Conservation (phyloP, 2,329 filamentous ascomycete species). For the Ophiostoma tasmaniense region DNA sequence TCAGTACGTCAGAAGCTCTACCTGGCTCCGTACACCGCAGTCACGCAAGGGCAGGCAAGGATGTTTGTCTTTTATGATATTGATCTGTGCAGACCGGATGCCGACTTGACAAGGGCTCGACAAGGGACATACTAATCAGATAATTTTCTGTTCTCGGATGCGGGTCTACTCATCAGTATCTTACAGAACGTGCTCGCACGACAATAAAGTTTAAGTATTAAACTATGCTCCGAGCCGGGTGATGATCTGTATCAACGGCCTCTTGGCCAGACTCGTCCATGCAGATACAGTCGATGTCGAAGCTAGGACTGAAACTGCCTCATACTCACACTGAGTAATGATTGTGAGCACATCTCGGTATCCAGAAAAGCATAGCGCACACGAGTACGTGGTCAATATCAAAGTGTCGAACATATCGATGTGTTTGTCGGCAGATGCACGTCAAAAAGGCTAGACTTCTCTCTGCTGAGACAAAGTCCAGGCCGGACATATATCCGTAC, state of each 20-base stretch:
- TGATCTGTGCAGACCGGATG: neutral
- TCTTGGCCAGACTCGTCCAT: neutral
- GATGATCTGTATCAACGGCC: neutral
- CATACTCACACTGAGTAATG: no score
- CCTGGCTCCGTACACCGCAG: neutral
- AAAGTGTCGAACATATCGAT: neutral
- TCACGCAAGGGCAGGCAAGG: neutral
- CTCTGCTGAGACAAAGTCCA: neutral
- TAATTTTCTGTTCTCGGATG: no score
- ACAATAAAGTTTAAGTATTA: neutral
- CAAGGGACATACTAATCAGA: neutral
- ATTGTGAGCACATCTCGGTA: neutral
- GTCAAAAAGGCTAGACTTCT: neutral
- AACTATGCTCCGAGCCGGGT: neutral
- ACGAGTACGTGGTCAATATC: neutral
- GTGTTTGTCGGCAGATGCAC: neutral
- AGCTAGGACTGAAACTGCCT: neutral
- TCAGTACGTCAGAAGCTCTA: neutral
- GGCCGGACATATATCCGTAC: neutral
- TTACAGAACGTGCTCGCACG: neutral
- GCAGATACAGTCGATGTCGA: neutral
- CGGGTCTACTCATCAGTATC: neutral
- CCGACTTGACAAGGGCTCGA: neutral
- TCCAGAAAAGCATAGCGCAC: neutral
- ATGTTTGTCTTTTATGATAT: neutral